Evolutionary conservation across 2,329 filamentous ascomycete genomes (phyloP).

Genomic region (Mollisiaceae sp.): DNA sequence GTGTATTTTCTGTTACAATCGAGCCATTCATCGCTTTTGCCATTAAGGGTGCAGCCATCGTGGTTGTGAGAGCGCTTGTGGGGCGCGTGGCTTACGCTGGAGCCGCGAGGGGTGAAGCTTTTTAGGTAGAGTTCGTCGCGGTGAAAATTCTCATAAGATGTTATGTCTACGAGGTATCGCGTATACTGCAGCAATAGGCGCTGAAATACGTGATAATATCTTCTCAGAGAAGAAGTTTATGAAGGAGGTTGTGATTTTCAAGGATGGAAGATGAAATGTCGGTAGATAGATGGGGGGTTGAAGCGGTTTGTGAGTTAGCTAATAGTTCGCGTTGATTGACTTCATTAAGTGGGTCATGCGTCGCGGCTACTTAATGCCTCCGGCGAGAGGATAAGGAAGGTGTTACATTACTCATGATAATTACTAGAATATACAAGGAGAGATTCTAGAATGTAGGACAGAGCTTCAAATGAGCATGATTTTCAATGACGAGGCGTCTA

Average conservation of each 20-base stretch:
- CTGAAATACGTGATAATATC: not conserved
- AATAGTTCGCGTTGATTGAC: not conserved
- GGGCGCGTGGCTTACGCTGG: not conserved
- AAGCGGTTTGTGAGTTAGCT: not conserved
- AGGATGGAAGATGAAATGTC: not conserved
- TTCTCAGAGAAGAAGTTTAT: not conserved
- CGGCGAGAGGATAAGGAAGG: not conserved
- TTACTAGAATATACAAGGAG: too few relatives aligned
- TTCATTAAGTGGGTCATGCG: conserved; percentile 1
- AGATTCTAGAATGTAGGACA: too few relatives aligned
- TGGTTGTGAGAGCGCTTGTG: not conserved
- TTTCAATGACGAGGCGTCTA: too few relatives aligned
- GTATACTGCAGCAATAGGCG: too few relatives aligned
- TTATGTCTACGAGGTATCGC: not conserved
- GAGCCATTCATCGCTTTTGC: not conserved
- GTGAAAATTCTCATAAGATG: not conserved
- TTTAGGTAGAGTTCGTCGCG: not conserved
- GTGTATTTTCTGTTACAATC: conserved; percentile 26
- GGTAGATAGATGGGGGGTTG: not conserved
- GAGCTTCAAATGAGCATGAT: too few relatives aligned
- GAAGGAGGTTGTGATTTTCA: too few relatives aligned
- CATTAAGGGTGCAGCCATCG: not conserved
- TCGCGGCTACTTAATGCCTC: not conserved
- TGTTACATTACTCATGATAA: not conserved
- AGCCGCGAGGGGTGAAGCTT: too few relatives aligned